These are phyloP conservation scores for Ogataea angusta DNA, from an alignment of 805 yeast species.

Conservation along the genomic window DNA sequence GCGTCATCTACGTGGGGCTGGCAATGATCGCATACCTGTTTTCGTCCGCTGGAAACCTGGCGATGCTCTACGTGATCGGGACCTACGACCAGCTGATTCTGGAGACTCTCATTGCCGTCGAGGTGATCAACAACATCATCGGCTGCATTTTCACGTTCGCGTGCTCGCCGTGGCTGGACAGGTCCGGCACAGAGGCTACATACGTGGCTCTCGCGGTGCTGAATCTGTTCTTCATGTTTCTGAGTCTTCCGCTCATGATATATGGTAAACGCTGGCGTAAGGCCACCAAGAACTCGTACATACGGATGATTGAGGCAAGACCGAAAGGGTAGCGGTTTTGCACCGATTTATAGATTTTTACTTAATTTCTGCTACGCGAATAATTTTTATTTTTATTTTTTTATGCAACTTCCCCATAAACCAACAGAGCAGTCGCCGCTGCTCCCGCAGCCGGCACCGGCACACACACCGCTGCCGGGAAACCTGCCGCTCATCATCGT, in stretches of 20 bases:
- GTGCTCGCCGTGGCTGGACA: slow-evolving; percentile 59
- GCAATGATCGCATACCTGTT: slow-evolving; percentile 65
- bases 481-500: slow-evolving; percentile 17
- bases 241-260: slow-evolving; percentile 51
- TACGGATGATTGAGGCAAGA: slow-evolving; percentile 46
- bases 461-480: slow-evolving; percentile 5
- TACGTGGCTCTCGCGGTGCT: slow-evolving; percentile 61
- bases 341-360: not conserved
- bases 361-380: not conserved
- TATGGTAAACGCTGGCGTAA: slow-evolving; percentile 60
- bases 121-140: slow-evolving; percentile 58
- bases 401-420: slow-evolving; percentile 8
- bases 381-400: not conserved
- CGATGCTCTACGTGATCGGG: slow-evolving; percentile 64
- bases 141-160: slow-evolving; percentile 67
- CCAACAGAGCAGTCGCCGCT: slow-evolving; percentile 8
- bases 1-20: slow-evolving; percentile 54
- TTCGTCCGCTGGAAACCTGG: slow-evolving; percentile 66
- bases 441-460: not conserved
- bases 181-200: slow-evolving; percentile 55
- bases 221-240: slow-evolving; percentile 50
- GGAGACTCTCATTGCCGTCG: slow-evolving; percentile 64
- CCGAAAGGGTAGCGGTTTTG: not conserved
- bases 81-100: slow-evolving; percentile 63
- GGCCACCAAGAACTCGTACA: slow-evolving; percentile 50